Conservation (phyloP, 441 rosid genomes). For the Arabidopsis lyrata region DNA sequence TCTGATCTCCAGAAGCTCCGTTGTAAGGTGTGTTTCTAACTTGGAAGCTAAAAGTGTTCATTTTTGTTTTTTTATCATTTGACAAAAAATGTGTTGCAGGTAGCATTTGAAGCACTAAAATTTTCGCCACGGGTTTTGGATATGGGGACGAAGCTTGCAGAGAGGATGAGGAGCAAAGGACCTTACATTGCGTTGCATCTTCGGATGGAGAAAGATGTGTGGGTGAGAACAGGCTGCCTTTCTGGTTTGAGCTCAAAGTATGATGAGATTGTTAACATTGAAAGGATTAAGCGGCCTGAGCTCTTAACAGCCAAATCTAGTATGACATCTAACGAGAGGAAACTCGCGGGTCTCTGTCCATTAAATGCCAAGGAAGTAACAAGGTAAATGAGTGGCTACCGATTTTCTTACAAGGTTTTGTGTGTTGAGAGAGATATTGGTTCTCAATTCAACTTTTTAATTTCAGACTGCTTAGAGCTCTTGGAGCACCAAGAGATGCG, state of each 20-base stretch:
- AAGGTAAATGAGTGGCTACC: slow-evolving; percentile 51
- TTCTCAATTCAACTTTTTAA: not conserved
- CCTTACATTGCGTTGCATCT: slow-evolving; percentile 91
- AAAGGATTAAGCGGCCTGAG: slow-evolving; percentile 83
- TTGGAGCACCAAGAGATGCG: slow-evolving; percentile 76
- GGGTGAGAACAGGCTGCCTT: slow-evolving; percentile 97
- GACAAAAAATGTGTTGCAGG: slow-evolving; percentile 48
- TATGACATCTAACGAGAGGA: slow-evolving; percentile 78
- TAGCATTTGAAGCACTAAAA: slow-evolving; percentile 81
- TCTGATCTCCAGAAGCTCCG: slow-evolving; percentile 93
- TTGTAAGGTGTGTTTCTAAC: slow-evolving; percentile 71
- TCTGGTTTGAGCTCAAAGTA: slow-evolving; percentile 75
- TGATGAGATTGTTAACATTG: slow-evolving; percentile 71
- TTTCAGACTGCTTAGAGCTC: slow-evolving; percentile 87
- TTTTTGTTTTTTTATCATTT: not conserved
- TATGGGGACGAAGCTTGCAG: slow-evolving; percentile 77
- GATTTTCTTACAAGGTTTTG: not conserved
- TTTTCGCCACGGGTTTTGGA: slow-evolving; percentile 75
- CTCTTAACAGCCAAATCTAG: slow-evolving; percentile 86
- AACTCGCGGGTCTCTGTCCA: slow-evolving; percentile 93
- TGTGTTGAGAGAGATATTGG: not conserved
- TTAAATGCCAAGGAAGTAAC: slow-evolving; percentile 85
- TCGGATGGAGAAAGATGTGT: slow-evolving; percentile 88
- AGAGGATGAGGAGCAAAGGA: slow-evolving; percentile 83
- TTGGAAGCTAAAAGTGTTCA: not conserved